phyloP scores from a whole-genome alignment of 179 eudicot genomes.

The Dionaea muscipula region DNA sequence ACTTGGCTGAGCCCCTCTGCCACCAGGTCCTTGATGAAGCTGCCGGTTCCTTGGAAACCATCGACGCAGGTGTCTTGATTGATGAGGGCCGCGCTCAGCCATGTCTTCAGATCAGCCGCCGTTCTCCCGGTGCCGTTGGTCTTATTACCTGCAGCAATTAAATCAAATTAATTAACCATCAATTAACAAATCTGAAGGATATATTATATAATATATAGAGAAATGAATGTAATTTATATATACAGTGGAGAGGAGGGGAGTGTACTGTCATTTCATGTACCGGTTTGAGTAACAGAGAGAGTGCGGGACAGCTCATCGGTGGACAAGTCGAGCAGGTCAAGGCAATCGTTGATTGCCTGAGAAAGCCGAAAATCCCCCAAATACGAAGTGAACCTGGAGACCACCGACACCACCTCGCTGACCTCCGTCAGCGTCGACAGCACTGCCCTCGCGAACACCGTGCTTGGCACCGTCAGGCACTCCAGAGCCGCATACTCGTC shows the following conservation, averaged over 20 bases:
- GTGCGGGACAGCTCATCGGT: slow-evolving; percentile 43
- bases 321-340: slow-evolving; percentile 70
- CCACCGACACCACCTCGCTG: slow-evolving; percentile 34
- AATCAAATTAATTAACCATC: too few species aligned
- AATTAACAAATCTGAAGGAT: too few species aligned
- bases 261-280: background rate
- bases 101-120: slow-evolving; percentile 57
- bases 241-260: background rate
- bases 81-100: slow-evolving; percentile 57
- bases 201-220: background rate
- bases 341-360: slow-evolving; percentile 59
- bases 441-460: slow-evolving; percentile 42
- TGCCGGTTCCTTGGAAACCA: slow-evolving; percentile 62
- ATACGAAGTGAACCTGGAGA: slow-evolving; percentile 31
- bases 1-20: slow-evolving; percentile 45
- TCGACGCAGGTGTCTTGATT: slow-evolving; percentile 82
- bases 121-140: slow-evolving; percentile 46
- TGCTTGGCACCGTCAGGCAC: slow-evolving; percentile 35
- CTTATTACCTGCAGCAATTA: slow-evolving; percentile 4
- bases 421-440: slow-evolving; percentile 40
- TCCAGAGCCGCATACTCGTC: slow-evolving; percentile 10
- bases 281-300: slow-evolving; percentile 43
- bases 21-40: slow-evolving; percentile 30
- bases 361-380: slow-evolving; percentile 55
- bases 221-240: background rate